Base-by-base conservation (phyloP, 2,329 filamentous ascomycete genomes). In the Aspergillus proliferans region DNA sequence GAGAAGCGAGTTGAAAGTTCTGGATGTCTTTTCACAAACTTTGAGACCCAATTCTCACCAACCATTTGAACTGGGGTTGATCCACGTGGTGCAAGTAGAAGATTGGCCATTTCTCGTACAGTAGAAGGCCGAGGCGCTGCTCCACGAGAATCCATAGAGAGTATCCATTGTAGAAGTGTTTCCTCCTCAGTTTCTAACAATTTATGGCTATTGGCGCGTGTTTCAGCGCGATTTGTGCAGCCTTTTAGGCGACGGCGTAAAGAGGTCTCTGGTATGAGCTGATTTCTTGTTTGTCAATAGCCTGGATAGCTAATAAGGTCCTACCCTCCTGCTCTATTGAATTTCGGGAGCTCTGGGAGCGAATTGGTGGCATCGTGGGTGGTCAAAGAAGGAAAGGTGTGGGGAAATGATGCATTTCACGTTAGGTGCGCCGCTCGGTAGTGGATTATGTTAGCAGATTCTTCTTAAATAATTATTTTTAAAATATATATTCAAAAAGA, bases 71-170 rank as follows among this genome's bases (percentile, higher is more conserved):
- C 9, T 18, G 6, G 10, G 5, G 12, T 4, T n/a, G 26, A 33
- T 3, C 12, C 43, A 5, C 18, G 24, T 18, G 33, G 12, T 18
- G n/a, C 1, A 6, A 49, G 34, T 3, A 49, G 18, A 22, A 36
- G 21, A 36, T 49, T 46, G 24, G 47, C 47, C 43, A 49, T 49
- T 22, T 40, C 41, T 43, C 18, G 14, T 5, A 43, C 22, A 18
- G 9, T 1, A 24, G 41, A 14, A 4, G 41, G 22, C 6, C 41
- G 18, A 6, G 41, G 41, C 2, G 41, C 10, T 15, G 15, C 15
- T 43, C 41, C 41, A 43, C 12, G 24, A 5, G 2, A 3, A 5
- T 34, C 33, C n/a, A 34, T 14, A 14, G 14, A 34, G 33, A 34
- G 10, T 12, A 34, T 34, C 33, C 33, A 34, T n/a, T 34, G 33